Evolutionary conservation across 164 flowering plant genomes (phyloP), one percentile per base, ranked within the genome.

Genomic region (Aristolochia contorta): DNA sequence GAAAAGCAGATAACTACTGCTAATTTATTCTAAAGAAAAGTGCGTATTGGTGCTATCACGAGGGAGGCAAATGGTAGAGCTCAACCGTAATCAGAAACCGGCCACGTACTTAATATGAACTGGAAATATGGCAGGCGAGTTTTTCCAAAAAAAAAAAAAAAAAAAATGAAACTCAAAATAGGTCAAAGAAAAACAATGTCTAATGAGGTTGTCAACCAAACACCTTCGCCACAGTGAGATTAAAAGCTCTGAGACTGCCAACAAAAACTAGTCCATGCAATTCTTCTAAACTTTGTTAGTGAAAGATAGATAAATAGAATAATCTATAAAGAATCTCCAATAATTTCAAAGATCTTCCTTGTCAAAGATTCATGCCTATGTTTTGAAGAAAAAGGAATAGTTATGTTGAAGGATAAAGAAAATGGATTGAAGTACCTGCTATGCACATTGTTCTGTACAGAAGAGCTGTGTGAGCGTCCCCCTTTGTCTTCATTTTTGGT

Each of bases 371-470:
- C 27, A 27, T 18, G 30, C 13, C 14, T 16, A 18, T 10, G 19
- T 49, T 22, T 8, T 21, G 15, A 22, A 12, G 16, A 23, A 9
- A 5, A 0, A 22, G 30, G 23, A 14, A 22, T 8, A 53, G 23
- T 20, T n/a, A 1, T 10, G 15, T 22, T 16, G 16, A 27, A 22
- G 27, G 3, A 53, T 12, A 53, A 22, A 53, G 16, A 1, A 22
- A 9, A 23, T n/a, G 9, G 12, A 49, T 16, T 12, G 20, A 2
- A 33, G 66, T 74, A 89, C 98, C 98, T 78, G 91, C 68, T 32
- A 77, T 84, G 79, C 90, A 89, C 96, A 92, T 87, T 46, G 86
- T 76, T 69, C 75, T 87, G 62, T 92, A 92, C 56, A 87, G 57
- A 66, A 57, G 62, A 66, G 97, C 94, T 25, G 77, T 58, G 47